phyloP scores from a whole-genome alignment of 1,284 basidiomycete genomes.

The Bjerkandera adusta region DNA sequence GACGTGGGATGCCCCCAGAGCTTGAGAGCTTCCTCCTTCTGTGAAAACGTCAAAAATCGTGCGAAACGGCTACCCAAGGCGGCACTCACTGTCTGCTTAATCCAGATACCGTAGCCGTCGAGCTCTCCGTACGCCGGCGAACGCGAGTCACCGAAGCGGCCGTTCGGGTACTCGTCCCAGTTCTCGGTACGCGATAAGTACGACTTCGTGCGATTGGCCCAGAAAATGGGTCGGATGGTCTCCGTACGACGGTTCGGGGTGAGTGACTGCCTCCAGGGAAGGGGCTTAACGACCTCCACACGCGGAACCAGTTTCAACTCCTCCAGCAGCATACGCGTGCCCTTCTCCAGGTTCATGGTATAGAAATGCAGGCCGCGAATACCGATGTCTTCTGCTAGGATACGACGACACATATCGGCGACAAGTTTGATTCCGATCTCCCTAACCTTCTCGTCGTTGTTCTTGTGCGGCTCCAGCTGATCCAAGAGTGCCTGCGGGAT shows the following conservation, averaged over 20 bases:
- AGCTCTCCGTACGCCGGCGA: conserved; percentile 98
- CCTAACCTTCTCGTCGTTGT: conserved; percentile 87
- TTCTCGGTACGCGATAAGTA: conserved; percentile 92
- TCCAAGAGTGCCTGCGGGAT: conserved; percentile 85
- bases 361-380: conserved; percentile 94
- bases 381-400: conserved; percentile 76
- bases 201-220: conserved; percentile 91
- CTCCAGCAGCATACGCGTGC: conserved; percentile 88
- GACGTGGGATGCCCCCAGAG: conserved; percentile 87
- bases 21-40: conserved; percentile 83
- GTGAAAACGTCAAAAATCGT: conserved; percentile 13
- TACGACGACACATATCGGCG: conserved; percentile 83
- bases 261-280: conserved; percentile 94
- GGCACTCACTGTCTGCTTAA: conserved; percentile 75
- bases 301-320: conserved; percentile 84
- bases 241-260: conserved; percentile 87
- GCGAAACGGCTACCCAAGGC: not conserved
- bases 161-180: conserved; percentile 99
- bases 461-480: conserved; percentile 87
- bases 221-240: conserved; percentile 93
- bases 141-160: conserved; percentile 95
- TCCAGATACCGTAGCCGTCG: conserved; percentile 89
- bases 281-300: conserved; percentile 83
- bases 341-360: conserved; percentile 98
- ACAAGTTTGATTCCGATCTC: conserved; percentile 87